These are phyloP conservation scores for Microthyrium microscopicum DNA, from an alignment of 2,329 filamentous ascomycete species.

Conservation along the genomic window DNA sequence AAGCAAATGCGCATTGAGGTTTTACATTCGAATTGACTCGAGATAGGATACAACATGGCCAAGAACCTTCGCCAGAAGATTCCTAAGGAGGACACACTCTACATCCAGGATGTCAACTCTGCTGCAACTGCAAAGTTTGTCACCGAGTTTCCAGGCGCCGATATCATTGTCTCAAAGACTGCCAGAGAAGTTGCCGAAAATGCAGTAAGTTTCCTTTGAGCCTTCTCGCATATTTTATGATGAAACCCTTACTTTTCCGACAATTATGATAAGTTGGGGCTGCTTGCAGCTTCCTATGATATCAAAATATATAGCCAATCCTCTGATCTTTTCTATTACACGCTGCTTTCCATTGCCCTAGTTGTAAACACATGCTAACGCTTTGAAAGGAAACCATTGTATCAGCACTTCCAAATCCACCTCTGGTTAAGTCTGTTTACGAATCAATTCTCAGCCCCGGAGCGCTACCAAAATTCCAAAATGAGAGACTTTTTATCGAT, in stretches of 20 bases:
- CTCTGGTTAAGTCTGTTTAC: slow-evolving; percentile 75
- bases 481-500: slow-evolving; percentile 73
- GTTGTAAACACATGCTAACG: slow-evolving; percentile 7
- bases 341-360: slow-evolving; percentile 2
- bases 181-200: slow-evolving; percentile 49
- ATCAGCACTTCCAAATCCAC: slow-evolving; percentile 75
- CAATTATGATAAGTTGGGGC: slow-evolving; percentile 61
- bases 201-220: slow-evolving; percentile 36
- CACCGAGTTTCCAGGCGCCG: slow-evolving; percentile 32
- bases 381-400: slow-evolving; percentile 61
- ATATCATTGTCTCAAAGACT: slow-evolving; percentile 38
- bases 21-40: slow-evolving; percentile 6
- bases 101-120: slow-evolving; percentile 49
- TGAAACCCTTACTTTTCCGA: slow-evolving; percentile 37
- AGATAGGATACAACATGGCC: slow-evolving; percentile 53
- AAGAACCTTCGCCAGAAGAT: slow-evolving; percentile 53
- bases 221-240: slow-evolving; percentile 11
- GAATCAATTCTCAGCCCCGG: slow-evolving; percentile 51
- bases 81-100: slow-evolving; percentile 42
- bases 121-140: slow-evolving; percentile 39
- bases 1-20: slow-evolving; percentile 9
- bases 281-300: slow-evolving; percentile 38
- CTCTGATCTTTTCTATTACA: slow-evolving; percentile 33
- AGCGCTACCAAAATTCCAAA: slow-evolving; percentile 32
- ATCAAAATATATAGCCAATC: slow-evolving; percentile 54